phyloP scores from a whole-genome alignment of 306 rosid species.

The Parietaria judaica region DNA sequence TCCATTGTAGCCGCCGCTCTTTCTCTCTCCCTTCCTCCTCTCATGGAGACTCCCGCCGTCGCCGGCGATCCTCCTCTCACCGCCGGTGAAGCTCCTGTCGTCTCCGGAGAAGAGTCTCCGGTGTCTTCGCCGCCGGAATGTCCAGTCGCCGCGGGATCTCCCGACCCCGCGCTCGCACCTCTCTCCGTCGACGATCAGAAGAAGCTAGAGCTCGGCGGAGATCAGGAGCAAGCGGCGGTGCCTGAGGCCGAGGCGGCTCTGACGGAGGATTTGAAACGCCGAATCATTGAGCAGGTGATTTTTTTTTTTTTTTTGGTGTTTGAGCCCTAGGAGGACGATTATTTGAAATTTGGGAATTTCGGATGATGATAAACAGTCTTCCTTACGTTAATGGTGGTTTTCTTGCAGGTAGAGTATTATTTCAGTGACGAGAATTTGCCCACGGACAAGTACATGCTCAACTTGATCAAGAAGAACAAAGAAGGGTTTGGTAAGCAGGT shows the following conservation, averaged over 20 bases:
- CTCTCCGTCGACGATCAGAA: constrained; percentile 49
- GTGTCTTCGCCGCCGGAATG: constrained; percentile 32
- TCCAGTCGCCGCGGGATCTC: constrained; percentile 32
- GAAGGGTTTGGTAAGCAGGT: constrained; percentile 75
- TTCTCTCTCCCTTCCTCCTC: constrained; percentile 22
- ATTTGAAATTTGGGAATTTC: no score
- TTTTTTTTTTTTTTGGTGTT: background rate
- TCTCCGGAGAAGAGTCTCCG: background rate
- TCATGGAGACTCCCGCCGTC: constrained; percentile 54
- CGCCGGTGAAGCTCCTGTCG: constrained; percentile 10
- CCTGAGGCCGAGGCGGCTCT: constrained; percentile 37
- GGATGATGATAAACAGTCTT: background rate
- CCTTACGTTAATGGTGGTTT: constrained; percentile 1
- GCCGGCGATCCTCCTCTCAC: constrained; percentile 1
- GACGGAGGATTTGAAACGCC: constrained; percentile 69
- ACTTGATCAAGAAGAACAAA: constrained; percentile 67
- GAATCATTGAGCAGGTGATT: constrained; percentile 67
- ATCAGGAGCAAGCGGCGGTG: constrained; percentile 28
- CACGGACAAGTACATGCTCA: constrained; percentile 51
- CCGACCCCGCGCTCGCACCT: constrained; percentile 22
- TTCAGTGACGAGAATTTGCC: constrained; percentile 82
- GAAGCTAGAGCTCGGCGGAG: constrained; percentile 8
- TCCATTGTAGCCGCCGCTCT: background rate
- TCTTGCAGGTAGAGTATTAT: constrained; percentile 85
- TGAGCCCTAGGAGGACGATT: constrained; percentile 15